Base-by-base conservation (phyloP, 106 monocot species). In the Alisma plantagoaquatica region DNA sequence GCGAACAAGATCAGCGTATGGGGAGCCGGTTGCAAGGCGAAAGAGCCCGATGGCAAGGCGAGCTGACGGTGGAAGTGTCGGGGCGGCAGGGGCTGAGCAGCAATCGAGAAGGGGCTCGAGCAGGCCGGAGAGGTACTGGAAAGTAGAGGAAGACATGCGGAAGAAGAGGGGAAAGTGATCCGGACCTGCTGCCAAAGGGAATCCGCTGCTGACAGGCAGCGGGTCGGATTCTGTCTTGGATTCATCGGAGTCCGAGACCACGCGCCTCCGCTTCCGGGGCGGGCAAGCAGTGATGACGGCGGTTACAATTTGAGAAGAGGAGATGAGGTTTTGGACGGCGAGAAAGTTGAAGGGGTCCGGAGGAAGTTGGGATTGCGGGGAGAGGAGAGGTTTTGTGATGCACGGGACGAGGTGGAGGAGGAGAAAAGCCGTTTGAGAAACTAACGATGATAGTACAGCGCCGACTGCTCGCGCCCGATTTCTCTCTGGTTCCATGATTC, bases 91-190 rank as follows among this genome's bases (percentile, higher is more conserved):
- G 45, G 17, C 41, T 53, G 65, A 44, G 35, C 59, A 18, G 59
- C 55, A 71, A 62, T 75, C 75, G 49, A 90, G 84, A 29, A 90
- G 73, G 31, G 89, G 89, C 26, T 90, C 89, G 57, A 90, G 84
- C 33, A 90, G 84, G 53, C 80, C 73, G 43, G 71, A 48, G 58
- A 90, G 79, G 64, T 57, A 90, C 47, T 90, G 64, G 68, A 90
- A 90, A 41, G 89, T 74, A 45, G 89, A 41, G 23, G 89, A 56
- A 1, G 60, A 48, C 68, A 90, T 77, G 31, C 53, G 35, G 68
- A 84, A 80, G 48, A 11, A 38, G 18, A 62, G 38, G 15, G 23
- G 56, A 62, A 66, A 84, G 49, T 54, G 54, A 53, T 90, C 84
- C 2, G 75, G 75, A 42, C 20, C 41, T 42, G 61, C 18, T 18